A percentile compares a stretch with the other conserved stretches of the same genome.
These are phyloP conservation scores for Aspergillus saccharolyticus DNA, from an alignment of 495 filamentous ascomycete genomes.

Conservation along the genomic window DNA sequence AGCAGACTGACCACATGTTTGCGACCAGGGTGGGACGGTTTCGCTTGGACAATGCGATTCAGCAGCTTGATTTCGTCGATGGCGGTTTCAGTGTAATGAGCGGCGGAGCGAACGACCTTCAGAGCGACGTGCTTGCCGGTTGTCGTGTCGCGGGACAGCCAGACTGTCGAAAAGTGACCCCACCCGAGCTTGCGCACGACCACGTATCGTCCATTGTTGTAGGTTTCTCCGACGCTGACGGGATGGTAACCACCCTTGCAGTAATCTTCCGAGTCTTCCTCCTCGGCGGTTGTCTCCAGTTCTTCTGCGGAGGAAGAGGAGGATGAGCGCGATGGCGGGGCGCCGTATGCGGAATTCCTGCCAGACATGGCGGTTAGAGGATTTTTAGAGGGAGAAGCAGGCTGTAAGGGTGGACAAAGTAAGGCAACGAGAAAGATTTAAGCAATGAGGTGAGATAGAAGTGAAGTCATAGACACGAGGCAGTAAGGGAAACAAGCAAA, in stretches of 20 bases:
- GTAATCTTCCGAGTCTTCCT: slow-evolving; percentile 98
- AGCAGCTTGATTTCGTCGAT: slow-evolving; percentile 98
- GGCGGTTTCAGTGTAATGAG: slow-evolving; percentile 97
- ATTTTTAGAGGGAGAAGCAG: background rate
- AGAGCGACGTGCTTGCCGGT: slow-evolving; percentile 92
- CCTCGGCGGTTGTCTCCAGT: slow-evolving; percentile 89
- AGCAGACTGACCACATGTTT: slow-evolving; percentile 92
- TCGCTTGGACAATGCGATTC: slow-evolving; percentile 92
- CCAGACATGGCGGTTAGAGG: slow-evolving; percentile 9
- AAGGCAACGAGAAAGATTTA: slow-evolving; percentile 19
- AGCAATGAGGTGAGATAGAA: slow-evolving; percentile 12
- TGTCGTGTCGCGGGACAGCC: slow-evolving; percentile 89
- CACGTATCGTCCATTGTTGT: slow-evolving; percentile 96
- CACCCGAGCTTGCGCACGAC: slow-evolving; percentile 96
- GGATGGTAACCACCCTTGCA: slow-evolving; percentile 99
- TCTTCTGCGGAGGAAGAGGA: slow-evolving; percentile 83
- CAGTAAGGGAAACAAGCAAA: slow-evolving; percentile 14
- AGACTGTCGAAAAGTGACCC: slow-evolving; percentile 99
- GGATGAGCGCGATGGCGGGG: slow-evolving; percentile 64
- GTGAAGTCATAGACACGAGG: slow-evolving; percentile 26
- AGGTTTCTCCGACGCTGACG: slow-evolving; percentile 86
- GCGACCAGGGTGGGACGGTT: slow-evolving; percentile 86
- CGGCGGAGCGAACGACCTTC: slow-evolving; percentile 94
- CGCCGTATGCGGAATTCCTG: slow-evolving; percentile 42
- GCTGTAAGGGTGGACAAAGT: slow-evolving; percentile 33